Evolutionary conservation across 2,329 filamentous ascomycete species (phyloP).

Genomic region (Penicillium expansum): DNA sequence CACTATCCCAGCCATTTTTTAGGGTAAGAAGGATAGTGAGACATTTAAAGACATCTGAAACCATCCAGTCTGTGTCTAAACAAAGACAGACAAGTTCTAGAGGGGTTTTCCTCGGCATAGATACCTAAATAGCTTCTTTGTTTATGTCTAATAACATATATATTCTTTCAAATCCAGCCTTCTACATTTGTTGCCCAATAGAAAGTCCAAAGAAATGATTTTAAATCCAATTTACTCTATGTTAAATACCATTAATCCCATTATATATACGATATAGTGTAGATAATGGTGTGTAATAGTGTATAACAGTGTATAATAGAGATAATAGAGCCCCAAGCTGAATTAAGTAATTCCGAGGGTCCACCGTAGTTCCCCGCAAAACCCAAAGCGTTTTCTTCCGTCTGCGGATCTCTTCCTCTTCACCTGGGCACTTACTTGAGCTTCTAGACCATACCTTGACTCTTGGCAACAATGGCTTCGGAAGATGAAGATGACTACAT

Average conservation of each 20-base stretch:
- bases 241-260: no score
- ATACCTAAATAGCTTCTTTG: not conserved
- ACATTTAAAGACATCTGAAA: not conserved
- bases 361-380: conserved; percentile 16
- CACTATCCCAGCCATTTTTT: not conserved
- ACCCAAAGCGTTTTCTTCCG: conserved; percentile 4
- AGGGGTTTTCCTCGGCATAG: not conserved
- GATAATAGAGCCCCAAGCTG: not conserved
- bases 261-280: no score
- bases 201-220: not conserved
- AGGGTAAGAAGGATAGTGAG: not conserved
- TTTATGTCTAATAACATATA: not conserved
- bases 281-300: not conserved
- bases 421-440: not conserved
- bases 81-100: not conserved
- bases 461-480: conserved; percentile 8
- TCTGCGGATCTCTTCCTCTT: not conserved
- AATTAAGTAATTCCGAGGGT: not conserved
- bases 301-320: not conserved
- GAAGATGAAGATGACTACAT: conserved; percentile 89
- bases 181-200: not conserved
- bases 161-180: not conserved
- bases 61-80: not conserved
- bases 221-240: no score
- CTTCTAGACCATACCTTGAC: not conserved